These are phyloP conservation scores for Metschnikowia colocasiae DNA, from an alignment of 805 yeast species.

Conservation along the genomic window DNA sequence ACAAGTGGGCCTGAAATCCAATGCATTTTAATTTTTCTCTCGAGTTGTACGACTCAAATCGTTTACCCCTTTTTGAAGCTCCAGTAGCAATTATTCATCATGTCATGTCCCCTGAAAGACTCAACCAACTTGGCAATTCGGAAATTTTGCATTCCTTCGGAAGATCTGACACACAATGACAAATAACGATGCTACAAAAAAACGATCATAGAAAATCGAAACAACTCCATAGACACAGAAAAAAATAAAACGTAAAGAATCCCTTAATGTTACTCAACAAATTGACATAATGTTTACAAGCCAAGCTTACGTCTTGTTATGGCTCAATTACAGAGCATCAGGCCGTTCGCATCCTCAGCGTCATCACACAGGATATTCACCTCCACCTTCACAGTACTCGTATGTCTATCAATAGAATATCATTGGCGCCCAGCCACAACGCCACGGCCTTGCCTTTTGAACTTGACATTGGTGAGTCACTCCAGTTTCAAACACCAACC, in stretches of 20 bases:
- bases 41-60: not conserved
- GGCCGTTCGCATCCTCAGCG: not conserved
- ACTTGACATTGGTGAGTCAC: constrained; percentile 15
- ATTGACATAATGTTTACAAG: no score
- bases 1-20: not conserved
- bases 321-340: not conserved
- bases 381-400: constrained; percentile 2
- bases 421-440: not conserved
- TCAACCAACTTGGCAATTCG: not conserved
- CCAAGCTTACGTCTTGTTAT: not conserved
- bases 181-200: not conserved
- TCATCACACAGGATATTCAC: constrained; percentile 1
- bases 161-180: not conserved
- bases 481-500: constrained; percentile 16
- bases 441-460: constrained; percentile 16
- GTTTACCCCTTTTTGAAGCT: not conserved
- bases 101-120: not conserved
- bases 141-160: not conserved
- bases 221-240: not conserved
- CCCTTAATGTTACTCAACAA: no score
- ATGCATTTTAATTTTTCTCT: not conserved
- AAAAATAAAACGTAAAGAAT: no score
- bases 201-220: not conserved
- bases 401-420: constrained; percentile 17
- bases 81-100: not conserved